These are phyloP conservation scores for Zygosaccharomyces gambellarensis DNA, from an alignment of 805 yeast genomes.

Conservation along the genomic window DNA sequence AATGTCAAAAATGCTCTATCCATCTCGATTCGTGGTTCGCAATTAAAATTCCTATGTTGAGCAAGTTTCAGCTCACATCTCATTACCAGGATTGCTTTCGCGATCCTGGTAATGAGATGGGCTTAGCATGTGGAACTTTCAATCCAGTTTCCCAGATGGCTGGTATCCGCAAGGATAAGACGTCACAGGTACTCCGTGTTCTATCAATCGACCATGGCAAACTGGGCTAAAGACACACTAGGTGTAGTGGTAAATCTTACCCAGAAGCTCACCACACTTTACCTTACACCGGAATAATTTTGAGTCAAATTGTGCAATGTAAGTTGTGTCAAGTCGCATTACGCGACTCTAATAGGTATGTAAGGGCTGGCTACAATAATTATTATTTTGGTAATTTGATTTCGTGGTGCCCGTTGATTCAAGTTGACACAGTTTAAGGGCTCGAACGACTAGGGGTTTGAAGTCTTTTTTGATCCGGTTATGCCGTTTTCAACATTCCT, in stretches of 20 bases:
- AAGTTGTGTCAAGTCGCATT: background rate
- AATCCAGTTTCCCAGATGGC: background rate
- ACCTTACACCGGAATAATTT: too few relatives aligned
- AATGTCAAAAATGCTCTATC: background rate
- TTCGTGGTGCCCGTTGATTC: background rate
- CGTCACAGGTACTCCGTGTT: background rate
- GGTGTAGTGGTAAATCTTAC: background rate
- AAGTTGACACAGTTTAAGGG: background rate
- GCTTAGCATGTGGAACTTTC: background rate
- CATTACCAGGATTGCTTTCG: constrained; percentile 1
- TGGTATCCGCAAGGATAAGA: background rate
- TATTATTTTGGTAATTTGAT: background rate
- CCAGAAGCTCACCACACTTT: background rate
- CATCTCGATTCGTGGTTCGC: background rate
- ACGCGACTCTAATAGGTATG: background rate
- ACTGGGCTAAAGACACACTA: background rate
- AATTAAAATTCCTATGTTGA: background rate
- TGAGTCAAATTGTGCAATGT: background rate
- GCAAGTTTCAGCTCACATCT: background rate
- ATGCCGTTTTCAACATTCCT: background rate
- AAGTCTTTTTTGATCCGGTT: background rate
- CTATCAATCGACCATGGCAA: background rate
- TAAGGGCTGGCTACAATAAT: background rate
- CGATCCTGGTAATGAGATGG: background rate
- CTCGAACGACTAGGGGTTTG: background rate